Percentiles rank a stretch among this genome's conserved stretches.
Evolutionary conservation across 345 rosid species (phyloP).

Genomic region (Eucalyptus cloeziana): DNA sequence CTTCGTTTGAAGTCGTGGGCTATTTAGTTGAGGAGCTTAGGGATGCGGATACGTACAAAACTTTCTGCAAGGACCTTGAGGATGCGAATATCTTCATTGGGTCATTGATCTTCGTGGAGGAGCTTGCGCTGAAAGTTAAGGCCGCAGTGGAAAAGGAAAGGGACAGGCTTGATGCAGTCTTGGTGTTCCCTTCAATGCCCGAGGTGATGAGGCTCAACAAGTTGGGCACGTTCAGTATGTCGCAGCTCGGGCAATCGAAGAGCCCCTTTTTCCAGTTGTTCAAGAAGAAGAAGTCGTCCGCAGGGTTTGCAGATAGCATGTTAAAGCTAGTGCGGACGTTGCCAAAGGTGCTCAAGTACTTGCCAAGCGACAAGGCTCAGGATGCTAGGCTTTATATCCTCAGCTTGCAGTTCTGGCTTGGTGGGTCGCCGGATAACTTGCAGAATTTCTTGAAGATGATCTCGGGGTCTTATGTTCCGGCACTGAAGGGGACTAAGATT

Average conservation of each 20-base stretch:
- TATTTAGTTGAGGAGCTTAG: slow-evolving; percentile 96
- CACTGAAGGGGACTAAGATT: slow-evolving; percentile 59
- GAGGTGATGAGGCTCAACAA: slow-evolving; percentile 98
- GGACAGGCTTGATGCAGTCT: slow-evolving; percentile 91
- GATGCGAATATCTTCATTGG: slow-evolving; percentile 93
- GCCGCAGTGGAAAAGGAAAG: slow-evolving; percentile 89
- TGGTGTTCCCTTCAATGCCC: slow-evolving; percentile 99
- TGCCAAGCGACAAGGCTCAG: slow-evolving; percentile 97
- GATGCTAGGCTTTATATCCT: slow-evolving; percentile 94
- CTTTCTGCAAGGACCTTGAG: slow-evolving; percentile 78
- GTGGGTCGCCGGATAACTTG: slow-evolving; percentile 91
- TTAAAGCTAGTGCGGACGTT: slow-evolving; percentile 88
- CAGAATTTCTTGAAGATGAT: slow-evolving; percentile 96
- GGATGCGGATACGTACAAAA: slow-evolving; percentile 50
- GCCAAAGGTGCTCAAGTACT: slow-evolving; percentile 93
- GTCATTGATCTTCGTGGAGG: slow-evolving; percentile 90
- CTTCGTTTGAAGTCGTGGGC: slow-evolving; percentile 82
- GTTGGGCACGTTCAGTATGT: slow-evolving; percentile 94
- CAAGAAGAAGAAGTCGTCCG: slow-evolving; percentile 87
- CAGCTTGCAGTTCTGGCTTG: slow-evolving; percentile 98
- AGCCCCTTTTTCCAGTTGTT: slow-evolving; percentile 89
- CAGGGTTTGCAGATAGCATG: slow-evolving; percentile 97
- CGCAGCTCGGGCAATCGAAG: slow-evolving; percentile 93
- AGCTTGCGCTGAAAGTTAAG: slow-evolving; percentile 82
- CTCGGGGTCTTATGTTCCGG: slow-evolving; percentile 83